phyloP scores from a whole-genome alignment of 257 asterid genomes.

The Solanum bukasovii region DNA sequence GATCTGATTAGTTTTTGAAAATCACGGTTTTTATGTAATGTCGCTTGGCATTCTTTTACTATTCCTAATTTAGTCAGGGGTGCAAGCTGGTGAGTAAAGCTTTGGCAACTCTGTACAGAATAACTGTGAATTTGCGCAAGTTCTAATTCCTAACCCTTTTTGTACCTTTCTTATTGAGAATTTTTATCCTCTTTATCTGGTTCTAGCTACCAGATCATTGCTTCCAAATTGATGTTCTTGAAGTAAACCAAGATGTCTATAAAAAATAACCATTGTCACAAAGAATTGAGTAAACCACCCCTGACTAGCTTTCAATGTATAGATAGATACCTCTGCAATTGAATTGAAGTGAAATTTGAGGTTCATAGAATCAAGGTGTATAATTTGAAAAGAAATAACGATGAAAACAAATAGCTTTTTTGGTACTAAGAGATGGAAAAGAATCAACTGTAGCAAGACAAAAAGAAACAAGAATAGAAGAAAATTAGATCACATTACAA shows the following conservation, averaged over 20 bases:
- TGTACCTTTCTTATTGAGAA: neutral
- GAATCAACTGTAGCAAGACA: neutral
- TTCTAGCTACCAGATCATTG: neutral
- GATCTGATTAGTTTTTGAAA: neutral
- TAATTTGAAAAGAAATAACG: neutral
- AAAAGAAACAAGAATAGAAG: neutral
- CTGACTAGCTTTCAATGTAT: neutral
- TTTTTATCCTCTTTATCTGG: neutral
- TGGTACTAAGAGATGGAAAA: neutral
- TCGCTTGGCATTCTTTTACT: neutral
- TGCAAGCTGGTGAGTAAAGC: neutral
- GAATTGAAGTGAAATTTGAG: neutral
- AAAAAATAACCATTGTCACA: neutral
- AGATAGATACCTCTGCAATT: neutral
- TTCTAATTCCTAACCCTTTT: neutral
- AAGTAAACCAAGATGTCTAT: neutral
- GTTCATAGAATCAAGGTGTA: neutral
- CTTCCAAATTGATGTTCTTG: neutral
- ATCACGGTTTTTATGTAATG: neutral
- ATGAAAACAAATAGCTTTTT: neutral
- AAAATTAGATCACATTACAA: neutral
- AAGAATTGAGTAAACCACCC: neutral
- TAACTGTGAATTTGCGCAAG: neutral
- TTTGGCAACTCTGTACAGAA: neutral
- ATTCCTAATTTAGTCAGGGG: neutral